Conservation (phyloP, 345 rosid species). For the Conringia planisiliqua region DNA sequence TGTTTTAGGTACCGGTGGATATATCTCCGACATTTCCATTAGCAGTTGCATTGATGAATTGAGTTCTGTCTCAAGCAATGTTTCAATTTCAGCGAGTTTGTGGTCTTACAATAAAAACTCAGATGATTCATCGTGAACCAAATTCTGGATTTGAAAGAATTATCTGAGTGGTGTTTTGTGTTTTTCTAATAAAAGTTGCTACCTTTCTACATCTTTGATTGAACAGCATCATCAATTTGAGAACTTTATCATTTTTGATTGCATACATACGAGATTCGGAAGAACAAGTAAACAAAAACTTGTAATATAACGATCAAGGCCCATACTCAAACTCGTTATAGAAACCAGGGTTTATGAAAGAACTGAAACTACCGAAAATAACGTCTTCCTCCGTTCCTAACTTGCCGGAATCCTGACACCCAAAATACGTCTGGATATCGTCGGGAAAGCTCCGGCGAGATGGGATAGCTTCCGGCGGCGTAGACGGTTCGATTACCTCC, state of each 20-base stretch:
- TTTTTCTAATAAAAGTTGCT: conserved; percentile 2
- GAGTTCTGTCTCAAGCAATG: conserved; percentile 12
- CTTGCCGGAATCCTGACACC: conserved; percentile 51
- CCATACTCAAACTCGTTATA: conserved; percentile 45
- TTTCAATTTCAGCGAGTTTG: not conserved
- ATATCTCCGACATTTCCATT: conserved; percentile 65
- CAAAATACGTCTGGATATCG: conserved; percentile 70
- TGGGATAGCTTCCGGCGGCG: conserved; percentile 32
- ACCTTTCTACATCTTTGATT: not conserved
- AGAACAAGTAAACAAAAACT: not conserved
- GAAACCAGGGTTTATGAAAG: conserved; percentile 46
- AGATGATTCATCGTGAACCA: not conserved
- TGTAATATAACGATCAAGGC: not conserved
- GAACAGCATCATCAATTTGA: not conserved
- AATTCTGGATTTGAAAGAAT: not conserved
- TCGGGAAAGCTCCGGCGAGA: conserved; percentile 66
- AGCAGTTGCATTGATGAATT: conserved; percentile 38
- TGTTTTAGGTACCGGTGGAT: conserved; percentile 73
- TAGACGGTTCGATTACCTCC: conserved; percentile 53
- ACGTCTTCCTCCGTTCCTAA: conserved; percentile 47
- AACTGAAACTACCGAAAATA: conserved; percentile 54
- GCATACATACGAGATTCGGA: not conserved
- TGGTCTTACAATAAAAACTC: conserved; percentile 1
- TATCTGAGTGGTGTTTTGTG: not conserved
- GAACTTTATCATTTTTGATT: not conserved